Percentiles rank a stretch among this genome's conserved stretches.
These are phyloP conservation scores for Dactylonectria macrodidyma DNA, from an alignment of 2,329 filamentous ascomycete genomes.

Conservation along the genomic window DNA sequence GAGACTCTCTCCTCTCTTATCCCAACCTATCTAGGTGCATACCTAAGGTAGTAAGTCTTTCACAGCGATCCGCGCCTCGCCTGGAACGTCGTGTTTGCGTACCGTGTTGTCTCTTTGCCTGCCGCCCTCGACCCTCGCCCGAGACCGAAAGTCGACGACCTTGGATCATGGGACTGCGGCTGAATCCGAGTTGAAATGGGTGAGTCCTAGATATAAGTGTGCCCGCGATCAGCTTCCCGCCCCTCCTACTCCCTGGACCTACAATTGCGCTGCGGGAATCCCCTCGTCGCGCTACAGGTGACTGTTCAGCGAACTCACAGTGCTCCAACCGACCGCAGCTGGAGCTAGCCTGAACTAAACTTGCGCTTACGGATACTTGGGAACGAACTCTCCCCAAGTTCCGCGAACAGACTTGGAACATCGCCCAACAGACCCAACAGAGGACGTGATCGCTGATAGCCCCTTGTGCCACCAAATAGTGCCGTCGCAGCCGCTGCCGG, in stretches of 20 bases:
- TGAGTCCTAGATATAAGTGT: conserved; percentile 46
- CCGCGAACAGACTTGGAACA: conserved; percentile 12
- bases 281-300: conserved; percentile 35
- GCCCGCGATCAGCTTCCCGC: conserved; percentile 33
- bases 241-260: conserved; percentile 40
- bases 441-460: conserved; percentile 40
- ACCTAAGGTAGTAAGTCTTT: neutral
- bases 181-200: conserved; percentile 53
- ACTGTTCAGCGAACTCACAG: conserved; percentile 2
- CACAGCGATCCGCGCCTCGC: neutral
- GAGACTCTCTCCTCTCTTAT: conserved; percentile 12
- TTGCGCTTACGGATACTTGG: neutral
- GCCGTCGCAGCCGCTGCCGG: conserved; percentile 73
- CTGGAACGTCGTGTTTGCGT: conserved; percentile 1
- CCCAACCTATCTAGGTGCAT: neutral
- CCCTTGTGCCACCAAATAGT: conserved; percentile 57
- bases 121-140: conserved; percentile 33
- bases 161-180: conserved; percentile 52
- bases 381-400: conserved; percentile 3
- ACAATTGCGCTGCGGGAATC: conserved; percentile 44
- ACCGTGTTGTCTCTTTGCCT: conserved; percentile 15
- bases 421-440: conserved; percentile 32
- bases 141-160: conserved; percentile 35
- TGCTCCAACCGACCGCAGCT: conserved; percentile 12
- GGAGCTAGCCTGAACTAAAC: conserved; percentile 5